Base-by-base conservation (phyloP, 75 land plant species). In the Cryptomeria japonica region DNA sequence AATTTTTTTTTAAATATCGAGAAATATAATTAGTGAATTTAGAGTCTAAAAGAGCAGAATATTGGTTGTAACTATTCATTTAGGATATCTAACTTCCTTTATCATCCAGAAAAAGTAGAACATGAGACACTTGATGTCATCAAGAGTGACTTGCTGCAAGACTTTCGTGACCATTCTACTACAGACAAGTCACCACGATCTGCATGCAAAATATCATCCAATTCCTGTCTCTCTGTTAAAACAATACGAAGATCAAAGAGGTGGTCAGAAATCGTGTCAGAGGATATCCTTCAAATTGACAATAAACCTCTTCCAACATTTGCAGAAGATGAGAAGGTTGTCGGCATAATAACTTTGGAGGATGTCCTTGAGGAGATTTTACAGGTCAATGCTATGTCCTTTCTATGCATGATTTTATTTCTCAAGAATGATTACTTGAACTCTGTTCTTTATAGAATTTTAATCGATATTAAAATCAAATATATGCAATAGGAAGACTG, bases 291-390 rank as follows among this genome's bases (percentile, higher is more conserved):
- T 83, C 91, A 94, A 76, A 88, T 93, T 34, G 80, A 64, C 9
- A 28, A 36, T 44, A 88, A 79, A 15, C 58, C 90, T 12, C 87
- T 90, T 80, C 86, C 88, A 37, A 89, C 86, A 76, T 90, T 87
- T 72, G 84, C 91, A 55, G 56, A 80, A 70, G 93, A 93, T 77
- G 95, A 94, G 82, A 92, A 91, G 83, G 89, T 90, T 28, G 86
- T 87, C 11, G 92, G 92, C 9, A 76, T 91, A 36, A 95, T 95
- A 32, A 95, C 95, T 39, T 93, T 96, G 97, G 97, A 96, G 85
- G 97, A 94, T 92, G 94, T 96, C 84, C 94, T 96, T 88, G 97
- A 96, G 88, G 97, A 96, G 88, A 94, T 94, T 56, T 86, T 95
- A 55, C 95, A 94, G 96, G 96, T 96, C 39, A 41, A 77, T 64